phyloP scores from a whole-genome alignment of 345 rosid genomes.

The Psidium friedrichsthalianum region DNA sequence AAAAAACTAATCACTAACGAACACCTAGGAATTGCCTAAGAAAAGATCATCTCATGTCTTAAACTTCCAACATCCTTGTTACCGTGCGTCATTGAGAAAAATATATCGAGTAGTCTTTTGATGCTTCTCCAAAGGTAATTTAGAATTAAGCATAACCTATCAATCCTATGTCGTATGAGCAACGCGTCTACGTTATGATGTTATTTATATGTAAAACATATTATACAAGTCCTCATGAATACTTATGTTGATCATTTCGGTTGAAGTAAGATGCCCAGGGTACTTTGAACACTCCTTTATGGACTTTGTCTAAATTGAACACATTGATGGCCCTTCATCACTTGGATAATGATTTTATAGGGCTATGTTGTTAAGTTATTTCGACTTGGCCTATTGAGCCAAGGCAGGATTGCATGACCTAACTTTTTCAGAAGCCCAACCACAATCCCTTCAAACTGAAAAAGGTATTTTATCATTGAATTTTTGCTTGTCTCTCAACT shows the following conservation, averaged over 20 bases:
- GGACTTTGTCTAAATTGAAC: too few relatives aligned
- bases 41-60: not conserved
- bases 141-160: not conserved
- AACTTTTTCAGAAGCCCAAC: not conserved
- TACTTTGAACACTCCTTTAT: too few relatives aligned
- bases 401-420: not conserved
- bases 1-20: not conserved
- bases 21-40: not conserved
- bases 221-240: not conserved
- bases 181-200: not conserved
- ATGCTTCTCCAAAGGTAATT: not conserved
- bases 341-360: too few relatives aligned
- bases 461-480: not conserved
- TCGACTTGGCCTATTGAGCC: too few relatives aligned
- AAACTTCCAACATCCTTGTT: not conserved
- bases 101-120: not conserved
- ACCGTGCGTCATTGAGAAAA: not conserved
- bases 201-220: not conserved
- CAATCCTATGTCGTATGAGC: not conserved
- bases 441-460: not conserved
- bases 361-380: too few relatives aligned
- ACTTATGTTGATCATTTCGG: not conserved
- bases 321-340: too few relatives aligned
- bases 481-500: too few relatives aligned
- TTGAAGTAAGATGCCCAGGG: not conserved